Evolutionary conservation across 257 asterid species (phyloP).

Genomic region (Cruciata laevipes): DNA sequence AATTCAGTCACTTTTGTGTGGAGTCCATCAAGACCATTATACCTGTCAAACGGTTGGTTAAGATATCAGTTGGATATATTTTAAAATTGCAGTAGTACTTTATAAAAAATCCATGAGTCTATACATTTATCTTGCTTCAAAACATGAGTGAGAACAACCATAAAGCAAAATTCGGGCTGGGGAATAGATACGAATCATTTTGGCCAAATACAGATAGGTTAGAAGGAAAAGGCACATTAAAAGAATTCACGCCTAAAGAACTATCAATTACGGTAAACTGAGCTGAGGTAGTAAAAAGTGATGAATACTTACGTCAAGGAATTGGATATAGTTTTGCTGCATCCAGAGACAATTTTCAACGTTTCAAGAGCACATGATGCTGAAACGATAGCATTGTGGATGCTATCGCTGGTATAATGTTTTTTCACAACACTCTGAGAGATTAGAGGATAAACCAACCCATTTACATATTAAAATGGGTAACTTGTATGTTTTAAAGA

Average conservation of each 20-base stretch:
- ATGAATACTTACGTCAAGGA: constrained; percentile 61
- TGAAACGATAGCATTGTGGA: constrained; percentile 96
- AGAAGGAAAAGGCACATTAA: neutral
- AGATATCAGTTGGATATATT: constrained; percentile 9
- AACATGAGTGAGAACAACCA: neutral
- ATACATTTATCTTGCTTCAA: neutral
- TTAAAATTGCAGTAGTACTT: neutral
- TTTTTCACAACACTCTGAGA: constrained; percentile 95
- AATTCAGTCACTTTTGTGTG: constrained; percentile 89
- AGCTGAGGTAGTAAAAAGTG: neutral
- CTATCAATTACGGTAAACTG: neutral
- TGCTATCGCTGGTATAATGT: constrained; percentile 97
- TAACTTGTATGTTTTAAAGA: neutral
- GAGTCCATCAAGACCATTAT: constrained; percentile 93
- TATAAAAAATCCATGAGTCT: neutral
- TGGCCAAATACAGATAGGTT: neutral
- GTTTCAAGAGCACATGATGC: constrained; percentile 97
- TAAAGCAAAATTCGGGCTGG: neutral
- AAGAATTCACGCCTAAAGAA: neutral
- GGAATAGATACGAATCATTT: too few species aligned
- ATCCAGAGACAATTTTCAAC: constrained; percentile 89
- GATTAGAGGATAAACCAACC: neutral
- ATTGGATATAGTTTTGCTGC: constrained; percentile 80
- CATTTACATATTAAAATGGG: neutral
- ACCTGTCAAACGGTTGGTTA: constrained; percentile 32